Percentiles rank a stretch among this genome's conserved stretches.
Evolutionary conservation across 139 green algal species (phyloP).

Genomic region (Raphidocelis subcapitata): DNA sequence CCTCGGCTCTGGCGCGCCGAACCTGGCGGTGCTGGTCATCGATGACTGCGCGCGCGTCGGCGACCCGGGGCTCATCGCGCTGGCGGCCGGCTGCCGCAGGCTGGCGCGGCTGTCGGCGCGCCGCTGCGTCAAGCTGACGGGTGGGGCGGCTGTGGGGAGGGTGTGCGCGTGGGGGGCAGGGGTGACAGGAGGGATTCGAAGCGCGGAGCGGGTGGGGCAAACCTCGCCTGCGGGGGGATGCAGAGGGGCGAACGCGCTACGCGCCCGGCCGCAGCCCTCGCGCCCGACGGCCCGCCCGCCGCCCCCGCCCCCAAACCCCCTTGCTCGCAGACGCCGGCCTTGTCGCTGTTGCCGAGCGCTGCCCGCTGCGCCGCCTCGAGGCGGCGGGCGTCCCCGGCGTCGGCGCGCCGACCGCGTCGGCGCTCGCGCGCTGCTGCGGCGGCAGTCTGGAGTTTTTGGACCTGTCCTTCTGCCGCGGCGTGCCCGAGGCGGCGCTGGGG

Average conservation of each 20-base stretch:
- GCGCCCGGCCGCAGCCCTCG: no score
- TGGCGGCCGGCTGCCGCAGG: conserved; percentile 31
- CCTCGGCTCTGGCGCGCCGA: conserved; percentile 6
- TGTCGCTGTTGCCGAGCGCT: conserved; percentile 21
- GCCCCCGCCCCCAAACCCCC: no score
- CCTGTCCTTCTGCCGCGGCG: conserved; percentile 48
- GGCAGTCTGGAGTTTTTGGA: conserved; percentile 43
- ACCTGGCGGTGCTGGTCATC: conserved; percentile 40
- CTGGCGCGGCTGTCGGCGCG: conserved; percentile 45
- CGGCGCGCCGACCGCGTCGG: conserved; percentile 3
- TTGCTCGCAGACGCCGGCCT: conserved; percentile 54
- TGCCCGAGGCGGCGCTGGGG: conserved; percentile 39
- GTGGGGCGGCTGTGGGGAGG: no score
- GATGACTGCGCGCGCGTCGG: conserved; percentile 38
- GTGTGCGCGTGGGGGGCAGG: no score
- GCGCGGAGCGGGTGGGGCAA: no score
- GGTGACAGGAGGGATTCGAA: no score
- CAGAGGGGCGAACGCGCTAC: no score
- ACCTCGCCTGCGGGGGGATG: no score
- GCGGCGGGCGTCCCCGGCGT: conserved; percentile 31
- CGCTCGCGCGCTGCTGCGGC: neutral
- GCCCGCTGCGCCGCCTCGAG: conserved; percentile 33
- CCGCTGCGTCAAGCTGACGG: conserved; percentile 41
- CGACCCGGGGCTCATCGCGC: conserved; percentile 31
- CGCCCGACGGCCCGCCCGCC: no score